phyloP scores from a whole-genome alignment of 495 filamentous ascomycete genomes.

The Hypomontagnella submonticulosa region DNA sequence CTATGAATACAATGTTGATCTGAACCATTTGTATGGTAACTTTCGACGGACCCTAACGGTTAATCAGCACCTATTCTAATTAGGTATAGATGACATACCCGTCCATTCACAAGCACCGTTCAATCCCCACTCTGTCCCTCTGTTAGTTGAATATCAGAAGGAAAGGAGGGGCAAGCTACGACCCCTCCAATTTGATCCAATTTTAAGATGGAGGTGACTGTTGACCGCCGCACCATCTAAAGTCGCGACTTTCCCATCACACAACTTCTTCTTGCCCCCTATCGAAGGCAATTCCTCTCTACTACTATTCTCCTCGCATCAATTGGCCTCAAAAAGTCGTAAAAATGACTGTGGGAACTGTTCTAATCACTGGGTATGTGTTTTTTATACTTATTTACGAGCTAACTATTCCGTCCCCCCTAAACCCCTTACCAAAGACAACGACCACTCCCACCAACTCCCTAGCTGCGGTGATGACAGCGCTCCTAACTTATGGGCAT shows the following conservation, averaged over 20 bases:
- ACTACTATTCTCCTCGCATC: constrained; percentile 9
- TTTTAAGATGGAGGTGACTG: constrained; percentile 42
- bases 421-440: too few species aligned
- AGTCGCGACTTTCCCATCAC: constrained; percentile 30
- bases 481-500: too few species aligned
- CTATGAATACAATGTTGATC: constrained; percentile 15
- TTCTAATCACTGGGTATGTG: constrained; percentile 90
- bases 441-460: too few species aligned
- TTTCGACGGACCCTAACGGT: constrained; percentile 23
- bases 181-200: constrained; percentile 45
- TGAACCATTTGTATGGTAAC: constrained; percentile 28
- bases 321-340: constrained; percentile 23
- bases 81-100: constrained; percentile 2
- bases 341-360: constrained; percentile 83
- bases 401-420: not conserved
- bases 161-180: constrained; percentile 31
- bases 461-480: too few species aligned
- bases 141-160: not conserved
- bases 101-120: constrained; percentile 12
- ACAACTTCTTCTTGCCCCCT: constrained; percentile 3
- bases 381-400: not conserved
- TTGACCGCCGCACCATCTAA: constrained; percentile 40
- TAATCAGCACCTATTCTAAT: constrained; percentile 5
- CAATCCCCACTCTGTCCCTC: not conserved
- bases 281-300: constrained; percentile 3